Conservation (phyloP, 1,139 yeast genomes). For the Zhuliangozyma parablackwelliae region DNA sequence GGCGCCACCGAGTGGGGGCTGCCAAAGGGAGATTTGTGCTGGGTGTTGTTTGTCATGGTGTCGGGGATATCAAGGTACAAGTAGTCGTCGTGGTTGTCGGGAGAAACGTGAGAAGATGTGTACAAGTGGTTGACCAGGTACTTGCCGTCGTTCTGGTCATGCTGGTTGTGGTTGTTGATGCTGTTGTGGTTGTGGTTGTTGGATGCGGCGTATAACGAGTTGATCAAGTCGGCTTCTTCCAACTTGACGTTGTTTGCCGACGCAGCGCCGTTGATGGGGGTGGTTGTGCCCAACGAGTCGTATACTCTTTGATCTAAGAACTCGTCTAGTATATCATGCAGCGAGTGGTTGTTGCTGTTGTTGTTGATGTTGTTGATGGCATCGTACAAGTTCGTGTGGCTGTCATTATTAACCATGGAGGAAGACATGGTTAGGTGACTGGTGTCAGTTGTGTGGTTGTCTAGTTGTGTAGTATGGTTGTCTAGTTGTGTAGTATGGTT, state of each 20-base stretch:
- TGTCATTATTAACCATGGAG: conserved; percentile 5
- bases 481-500: no score
- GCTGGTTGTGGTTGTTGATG: neutral
- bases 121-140: neutral
- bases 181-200: neutral
- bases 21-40: neutral
- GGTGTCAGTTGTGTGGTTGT: no score
- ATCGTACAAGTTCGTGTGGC: neutral
- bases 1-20: no score
- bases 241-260: conserved; percentile 3
- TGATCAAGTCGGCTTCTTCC: conserved; percentile 15
- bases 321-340: conserved; percentile 47
- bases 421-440: conserved; percentile 1
- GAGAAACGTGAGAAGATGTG: conserved; percentile 3
- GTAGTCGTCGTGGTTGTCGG: conserved; percentile 16
- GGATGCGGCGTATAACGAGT: conserved; percentile 12
- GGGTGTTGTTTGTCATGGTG: neutral
- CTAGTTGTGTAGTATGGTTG: no score
- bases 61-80: conserved; percentile 17
- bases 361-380: neutral
- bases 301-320: conserved; percentile 55
- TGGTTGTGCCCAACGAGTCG: conserved; percentile 30
- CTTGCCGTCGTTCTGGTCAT: neutral
- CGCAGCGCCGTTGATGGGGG: conserved; percentile 14
- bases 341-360: neutral